A percentile compares a stretch with the other conserved stretches of the same genome.
Evolutionary conservation across 1,139 yeast genomes (phyloP).

Genomic region (Saccharomyces hybrid): DNA sequence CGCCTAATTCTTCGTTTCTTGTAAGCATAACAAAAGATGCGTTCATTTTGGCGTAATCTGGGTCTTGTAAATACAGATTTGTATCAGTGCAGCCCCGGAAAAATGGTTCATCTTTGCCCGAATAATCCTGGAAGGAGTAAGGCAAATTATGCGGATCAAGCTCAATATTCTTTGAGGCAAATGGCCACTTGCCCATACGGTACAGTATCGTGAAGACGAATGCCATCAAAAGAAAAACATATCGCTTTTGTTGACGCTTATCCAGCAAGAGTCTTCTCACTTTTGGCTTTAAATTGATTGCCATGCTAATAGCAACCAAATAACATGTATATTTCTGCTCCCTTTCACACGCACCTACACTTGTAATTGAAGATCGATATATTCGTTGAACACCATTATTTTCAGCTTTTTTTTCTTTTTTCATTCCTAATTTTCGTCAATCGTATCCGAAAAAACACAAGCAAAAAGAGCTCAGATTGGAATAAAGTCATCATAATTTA

Average conservation of each 20-base stretch:
- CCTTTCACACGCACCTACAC: too few relatives aligned
- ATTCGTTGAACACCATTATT: too few relatives aligned
- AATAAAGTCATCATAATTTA: not conserved
- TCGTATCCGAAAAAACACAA: not conserved
- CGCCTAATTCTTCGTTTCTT: constrained; percentile 62
- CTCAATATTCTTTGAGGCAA: not conserved
- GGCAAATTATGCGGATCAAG: constrained; percentile 1
- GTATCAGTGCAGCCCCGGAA: constrained; percentile 44
- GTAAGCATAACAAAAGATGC: constrained; percentile 78
- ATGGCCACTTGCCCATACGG: not conserved
- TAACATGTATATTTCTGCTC: too few relatives aligned
- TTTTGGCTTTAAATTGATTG: not conserved
- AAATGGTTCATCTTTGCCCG: constrained; percentile 33
- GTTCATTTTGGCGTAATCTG: constrained; percentile 41
- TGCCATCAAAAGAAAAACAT: not conserved
- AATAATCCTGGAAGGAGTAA: constrained; percentile 13
- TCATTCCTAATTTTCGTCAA: not conserved
- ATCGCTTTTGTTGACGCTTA: not conserved
- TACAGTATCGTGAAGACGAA: not conserved
- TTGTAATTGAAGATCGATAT: not conserved
- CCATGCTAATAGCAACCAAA: not conserved
- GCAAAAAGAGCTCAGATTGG: not conserved
- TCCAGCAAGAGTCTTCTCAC: not conserved
- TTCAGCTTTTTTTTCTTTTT: not conserved
- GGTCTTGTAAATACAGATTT: constrained; percentile 26